These are phyloP conservation scores for Pelargonium citronellum DNA, from an alignment of 441 rosid species.

Conservation along the genomic window DNA sequence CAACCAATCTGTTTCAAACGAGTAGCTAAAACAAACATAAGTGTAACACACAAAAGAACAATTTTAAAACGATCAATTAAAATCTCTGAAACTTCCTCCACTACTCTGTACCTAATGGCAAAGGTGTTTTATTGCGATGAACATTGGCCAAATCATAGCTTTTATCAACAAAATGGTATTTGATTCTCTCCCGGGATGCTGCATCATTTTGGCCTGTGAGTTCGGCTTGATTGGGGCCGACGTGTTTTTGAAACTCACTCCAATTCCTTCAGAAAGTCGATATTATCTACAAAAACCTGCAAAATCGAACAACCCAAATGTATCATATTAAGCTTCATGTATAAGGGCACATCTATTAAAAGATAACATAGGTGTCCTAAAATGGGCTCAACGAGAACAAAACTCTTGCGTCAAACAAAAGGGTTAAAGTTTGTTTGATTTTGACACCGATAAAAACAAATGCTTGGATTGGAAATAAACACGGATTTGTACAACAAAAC, in stretches of 20 bases:
- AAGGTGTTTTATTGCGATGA: not conserved
- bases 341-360: not conserved
- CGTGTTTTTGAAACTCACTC: not conserved
- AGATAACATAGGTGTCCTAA: not conserved
- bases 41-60: not conserved
- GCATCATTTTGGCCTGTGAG: no score
- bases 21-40: not conserved
- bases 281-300: slow-evolving; percentile 9
- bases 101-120: not conserved
- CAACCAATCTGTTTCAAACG: no score
- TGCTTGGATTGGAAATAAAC: no score
- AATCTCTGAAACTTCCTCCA: not conserved
- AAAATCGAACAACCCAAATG: not conserved
- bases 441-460: not conserved
- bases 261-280: slow-evolving; percentile 2
- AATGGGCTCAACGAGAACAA: not conserved
- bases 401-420: not conserved
- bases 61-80: not conserved
- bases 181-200: not conserved
- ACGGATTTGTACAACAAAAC: no score
- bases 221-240: no score
- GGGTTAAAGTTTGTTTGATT: not conserved
- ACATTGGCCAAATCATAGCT: not conserved
- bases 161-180: not conserved
- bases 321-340: no score